These are phyloP conservation scores for apple (Malus domestica) DNA, from an alignment of 306 rosid genomes.

Conservation along the genomic window ASM211411v1 NC_041804.1:5972001-5972500, in stretches of 20 bases:
- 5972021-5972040: not conserved
- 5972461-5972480: not conserved
- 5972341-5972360: constrained; percentile 93
- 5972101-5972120: constrained; percentile 7
- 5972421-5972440: constrained; percentile 63
- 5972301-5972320: constrained; percentile 3
- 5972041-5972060: not conserved
- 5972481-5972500: not conserved
- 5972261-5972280: not conserved
- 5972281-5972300: not conserved
- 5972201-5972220: constrained; percentile 99
- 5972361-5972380: constrained; percentile 93
- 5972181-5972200: constrained; percentile 92
- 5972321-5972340: constrained; percentile 99
- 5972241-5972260: not conserved
- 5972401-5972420: constrained; percentile 67
- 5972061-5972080: not conserved
- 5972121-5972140: constrained; percentile 41
- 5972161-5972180: constrained; percentile 98
- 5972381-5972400: constrained; percentile 56
- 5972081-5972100: not conserved
- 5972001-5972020: not conserved
- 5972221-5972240: constrained; percentile 51
- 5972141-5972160: constrained; percentile 85
- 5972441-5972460: not conserved